Conservation (phyloP, 2,329 filamentous ascomycete genomes). For the Immersiporthe knoxdaviesiana region DNA sequence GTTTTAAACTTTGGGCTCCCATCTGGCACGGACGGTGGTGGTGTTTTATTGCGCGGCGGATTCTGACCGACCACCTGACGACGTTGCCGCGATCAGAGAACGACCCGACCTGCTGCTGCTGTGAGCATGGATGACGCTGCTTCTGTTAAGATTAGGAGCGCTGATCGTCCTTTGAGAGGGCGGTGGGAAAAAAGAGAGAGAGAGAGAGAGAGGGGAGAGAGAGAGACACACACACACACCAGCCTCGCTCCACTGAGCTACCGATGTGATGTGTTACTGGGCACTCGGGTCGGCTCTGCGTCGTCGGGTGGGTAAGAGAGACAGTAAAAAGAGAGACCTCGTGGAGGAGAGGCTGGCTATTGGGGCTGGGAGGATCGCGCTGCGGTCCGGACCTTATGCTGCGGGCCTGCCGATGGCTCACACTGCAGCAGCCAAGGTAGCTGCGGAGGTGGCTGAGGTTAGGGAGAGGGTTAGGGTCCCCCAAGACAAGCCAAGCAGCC, state of each 20-base stretch:
- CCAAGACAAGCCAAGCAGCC: too few species aligned
- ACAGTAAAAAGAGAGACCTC: neutral
- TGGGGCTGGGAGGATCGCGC: neutral
- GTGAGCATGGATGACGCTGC: neutral
- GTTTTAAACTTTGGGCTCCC: slow-evolving; percentile 25
- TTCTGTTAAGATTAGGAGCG: neutral
- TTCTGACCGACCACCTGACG: neutral
- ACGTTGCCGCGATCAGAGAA: neutral
- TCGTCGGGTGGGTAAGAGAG: neutral
- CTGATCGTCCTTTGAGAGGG: neutral
- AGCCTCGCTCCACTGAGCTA: neutral
- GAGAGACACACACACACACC: too few species aligned
- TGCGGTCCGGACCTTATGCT: neutral
- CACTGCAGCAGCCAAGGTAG: neutral
- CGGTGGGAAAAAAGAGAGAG: neutral
- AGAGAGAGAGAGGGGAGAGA: too few species aligned
- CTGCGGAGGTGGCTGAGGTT: neutral
- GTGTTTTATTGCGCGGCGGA: neutral
- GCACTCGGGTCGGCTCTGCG: neutral
- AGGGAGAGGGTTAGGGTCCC: neutral
- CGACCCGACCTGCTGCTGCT: neutral
- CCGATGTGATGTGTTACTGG: neutral
- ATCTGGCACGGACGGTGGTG: slow-evolving; percentile 1
- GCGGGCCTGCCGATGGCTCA: neutral
- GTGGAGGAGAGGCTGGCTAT: neutral